Evolutionary conservation across 306 rosid genomes (phyloP), one percentile per base, ranked within the genome.

Genomic region (Vachellia pachyceras): DNA sequence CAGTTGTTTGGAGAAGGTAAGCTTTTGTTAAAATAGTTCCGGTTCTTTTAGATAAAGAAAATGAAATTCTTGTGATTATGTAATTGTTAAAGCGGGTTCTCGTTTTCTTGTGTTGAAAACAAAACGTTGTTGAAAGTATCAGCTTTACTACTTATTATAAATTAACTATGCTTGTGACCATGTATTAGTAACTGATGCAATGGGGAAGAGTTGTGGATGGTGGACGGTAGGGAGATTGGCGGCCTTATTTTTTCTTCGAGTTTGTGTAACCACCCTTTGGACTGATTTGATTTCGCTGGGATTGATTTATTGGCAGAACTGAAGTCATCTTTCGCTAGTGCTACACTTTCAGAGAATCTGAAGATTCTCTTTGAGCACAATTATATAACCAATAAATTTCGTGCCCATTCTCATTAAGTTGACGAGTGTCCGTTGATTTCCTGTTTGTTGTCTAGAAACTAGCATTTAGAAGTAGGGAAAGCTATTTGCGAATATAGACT

Each of bases 1-100:
- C 84, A 87, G 63, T 78, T 58, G 72, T 60, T 80, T 29, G 87
- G 85, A 52, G 79, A 75, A 75, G 86, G 69, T 80, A 18, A 81
- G 49, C 71, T 68, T 74, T 44, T 74, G 70, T 77, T 49, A 18
- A 22, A 57, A 15, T 69, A 25, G 8, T 50, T 57, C 23, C 65
- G 76, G 49, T 73, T 78, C 29, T 60, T 73, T 65, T 66, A 22
- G 42, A 72, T 35, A 29, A 67, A 57, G 47, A 74, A 18, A 20
- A 13, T 73, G 47, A 7, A 18, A n/a, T n/a, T n/a, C 81, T 58
- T 69, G 33, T 63, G 4, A 60, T 84, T 18, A 15, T 23, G 25
- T 75, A 36, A 66, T 66, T 25, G 33, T 20, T 3, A 55, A 20
- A 4, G 63, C 1, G 3, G 29, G 29, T 7, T 67, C 49, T 78